Percentiles rank a stretch among this genome's conserved stretches.
Conservation (phyloP, 305 asterid species). For the Withania somnifera region DNA sequence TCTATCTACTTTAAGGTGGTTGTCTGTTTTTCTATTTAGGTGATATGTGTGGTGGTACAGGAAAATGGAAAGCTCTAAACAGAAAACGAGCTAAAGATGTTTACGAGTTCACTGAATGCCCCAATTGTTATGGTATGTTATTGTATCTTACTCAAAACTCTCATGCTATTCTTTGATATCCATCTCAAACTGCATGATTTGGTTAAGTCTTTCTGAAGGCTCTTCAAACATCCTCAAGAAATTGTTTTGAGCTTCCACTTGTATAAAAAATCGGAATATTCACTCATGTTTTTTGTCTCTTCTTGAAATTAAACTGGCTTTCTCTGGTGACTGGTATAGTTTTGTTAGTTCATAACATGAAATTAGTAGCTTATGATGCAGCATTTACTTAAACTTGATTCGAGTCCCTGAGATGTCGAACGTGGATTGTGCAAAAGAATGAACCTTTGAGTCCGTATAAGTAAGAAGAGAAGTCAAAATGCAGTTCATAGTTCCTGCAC, state of each 20-base stretch:
- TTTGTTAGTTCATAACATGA: not conserved
- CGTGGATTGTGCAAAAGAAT: not conserved
- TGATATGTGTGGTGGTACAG: conserved; percentile 99
- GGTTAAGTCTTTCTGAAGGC: not conserved
- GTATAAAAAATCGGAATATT: not conserved
- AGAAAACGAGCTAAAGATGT: conserved; percentile 95
- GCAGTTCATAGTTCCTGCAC: not conserved
- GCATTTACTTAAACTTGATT: not conserved
- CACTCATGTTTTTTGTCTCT: not conserved
- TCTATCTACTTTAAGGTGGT: conserved; percentile 21
- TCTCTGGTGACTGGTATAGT: not conserved
- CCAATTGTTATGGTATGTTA: conserved; percentile 82
- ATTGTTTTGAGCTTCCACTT: not conserved
- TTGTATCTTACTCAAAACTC: not conserved
- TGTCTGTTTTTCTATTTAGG: conserved; percentile 52
- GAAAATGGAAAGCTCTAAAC: conserved; percentile 98
- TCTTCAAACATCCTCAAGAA: not conserved
- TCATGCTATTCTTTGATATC: not conserved
- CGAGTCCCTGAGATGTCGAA: not conserved
- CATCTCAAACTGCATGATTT: not conserved
- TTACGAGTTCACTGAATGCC: conserved; percentile 91
- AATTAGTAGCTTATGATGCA: not conserved
- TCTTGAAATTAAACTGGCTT: not conserved
- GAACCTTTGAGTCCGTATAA: not conserved
- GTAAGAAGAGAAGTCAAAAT: not conserved